Evolutionary conservation across 2,329 filamentous ascomycete species (phyloP), one percentile per base, ranked within the genome.

Genomic region (Elsinoe batatas): DNA sequence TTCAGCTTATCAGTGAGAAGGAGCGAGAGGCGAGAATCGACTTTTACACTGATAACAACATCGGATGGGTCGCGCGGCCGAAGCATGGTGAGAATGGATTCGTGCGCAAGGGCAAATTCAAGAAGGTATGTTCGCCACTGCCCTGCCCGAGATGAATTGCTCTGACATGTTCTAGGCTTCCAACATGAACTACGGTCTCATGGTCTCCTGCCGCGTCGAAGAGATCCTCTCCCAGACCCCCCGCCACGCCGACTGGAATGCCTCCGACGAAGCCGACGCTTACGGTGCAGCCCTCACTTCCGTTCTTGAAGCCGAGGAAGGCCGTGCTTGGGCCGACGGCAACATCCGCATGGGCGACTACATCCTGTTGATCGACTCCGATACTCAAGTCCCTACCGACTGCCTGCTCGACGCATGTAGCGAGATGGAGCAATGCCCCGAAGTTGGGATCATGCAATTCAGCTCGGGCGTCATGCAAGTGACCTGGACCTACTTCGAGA

Each of bases 391-490:
- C 1, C 84, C 85, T 0, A 68, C 73, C 0, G 83, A 88, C 61
- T 87, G 82, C 60, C 74, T 88, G 8, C 72, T 88, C 8, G 82
- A 86, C 59, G 83, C 80, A 13, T 83, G 81, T 15, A 79, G 78
- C n/a, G 85, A 88, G 66, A 87, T 88, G 83, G 80, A 84, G 60
- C 74, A 80, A 60, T 83, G 78, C 13, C 84, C 83, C 0, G 80
- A 87, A 62, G 82, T 87, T 0, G 85, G 79, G n/a, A 86, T 88
- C 62, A 75, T 88, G 57, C 85, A 88, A 66, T 85, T 85, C 69
- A 79, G 79, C 0, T 86, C 84, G 4, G 84, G 84, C 26, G 85
- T 90, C 58, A 89, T 90, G 85, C 83, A 89, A 61, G 83, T 90
- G 8, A 80, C 82, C 1, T 73, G 80, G 62, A 83, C 79, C 53